Conservation (phyloP, 2,329 filamentous ascomycete genomes). For the Exophiala spinifera region DNA sequence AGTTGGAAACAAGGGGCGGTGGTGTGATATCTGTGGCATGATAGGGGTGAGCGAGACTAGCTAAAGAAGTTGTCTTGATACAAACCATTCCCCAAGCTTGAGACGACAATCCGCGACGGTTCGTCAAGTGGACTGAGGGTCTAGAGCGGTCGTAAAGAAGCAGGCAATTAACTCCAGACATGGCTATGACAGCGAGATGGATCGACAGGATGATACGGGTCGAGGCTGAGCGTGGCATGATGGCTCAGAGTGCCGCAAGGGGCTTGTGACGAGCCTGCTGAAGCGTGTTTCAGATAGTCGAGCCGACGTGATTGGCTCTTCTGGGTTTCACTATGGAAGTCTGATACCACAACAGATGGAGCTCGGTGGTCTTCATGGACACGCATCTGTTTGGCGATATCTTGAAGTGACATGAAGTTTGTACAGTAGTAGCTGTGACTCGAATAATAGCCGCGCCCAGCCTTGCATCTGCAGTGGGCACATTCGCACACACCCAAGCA, state of each 20-base stretch:
- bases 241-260: background rate
- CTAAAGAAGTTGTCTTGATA: background rate
- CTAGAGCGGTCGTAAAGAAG: background rate
- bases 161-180: background rate
- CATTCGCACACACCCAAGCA: too few relatives aligned
- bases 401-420: too few relatives aligned
- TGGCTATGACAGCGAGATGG: background rate
- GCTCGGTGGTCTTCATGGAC: too few relatives aligned
- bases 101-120: background rate
- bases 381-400: too few relatives aligned
- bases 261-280: background rate
- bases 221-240: background rate
- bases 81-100: background rate
- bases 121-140: background rate
- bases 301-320: background rate
- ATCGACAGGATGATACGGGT: background rate
- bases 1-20: background rate
- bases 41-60: background rate
- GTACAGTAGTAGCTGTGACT: too few relatives aligned
- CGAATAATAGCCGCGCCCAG: too few relatives aligned
- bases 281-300: background rate
- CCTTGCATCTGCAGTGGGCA: too few relatives aligned
- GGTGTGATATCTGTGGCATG: background rate
- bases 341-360: background rate
- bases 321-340: background rate